Evolutionary conservation across 495 filamentous ascomycete genomes (phyloP).

Genomic region (Neurospora sp.): DNA sequence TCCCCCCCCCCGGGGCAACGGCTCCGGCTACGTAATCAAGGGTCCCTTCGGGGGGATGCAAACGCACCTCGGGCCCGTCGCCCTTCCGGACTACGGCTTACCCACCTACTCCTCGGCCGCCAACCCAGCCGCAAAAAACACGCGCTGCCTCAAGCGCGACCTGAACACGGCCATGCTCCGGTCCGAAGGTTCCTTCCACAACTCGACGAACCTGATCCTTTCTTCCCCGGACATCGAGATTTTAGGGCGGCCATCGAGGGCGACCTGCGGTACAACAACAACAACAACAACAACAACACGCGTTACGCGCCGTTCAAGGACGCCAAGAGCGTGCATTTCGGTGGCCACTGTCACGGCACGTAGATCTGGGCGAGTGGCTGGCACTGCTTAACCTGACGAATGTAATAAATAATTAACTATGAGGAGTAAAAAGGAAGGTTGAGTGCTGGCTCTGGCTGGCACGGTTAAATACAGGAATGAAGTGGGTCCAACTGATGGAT

Average conservation of each 20-base stretch:
- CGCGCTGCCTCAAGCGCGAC: constrained; percentile 58
- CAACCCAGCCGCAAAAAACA: constrained; percentile 35
- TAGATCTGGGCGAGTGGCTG: too few species aligned
- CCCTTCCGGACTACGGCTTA: constrained; percentile 19
- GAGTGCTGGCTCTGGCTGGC: too few species aligned
- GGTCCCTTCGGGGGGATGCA: constrained; percentile 47
- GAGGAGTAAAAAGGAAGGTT: too few species aligned
- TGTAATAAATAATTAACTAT: too few species aligned
- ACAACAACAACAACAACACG: constrained; percentile 9
- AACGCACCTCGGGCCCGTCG: constrained; percentile 45
- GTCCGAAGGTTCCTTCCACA: constrained; percentile 34
- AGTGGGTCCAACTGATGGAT: too few species aligned
- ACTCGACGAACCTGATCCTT: constrained; percentile 36
- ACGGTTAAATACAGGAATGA: too few species aligned
- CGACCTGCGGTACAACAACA: constrained; percentile 30
- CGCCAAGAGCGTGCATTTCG: constrained; percentile 47
- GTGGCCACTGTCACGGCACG: too few species aligned
- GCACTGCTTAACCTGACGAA: too few species aligned
- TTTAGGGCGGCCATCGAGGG: constrained; percentile 39
- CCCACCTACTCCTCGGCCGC: constrained; percentile 12
- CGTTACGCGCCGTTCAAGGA: constrained; percentile 6
- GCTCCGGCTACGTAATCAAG: constrained; percentile 53
- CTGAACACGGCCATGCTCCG: constrained; percentile 38
- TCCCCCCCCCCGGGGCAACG: too few species aligned
- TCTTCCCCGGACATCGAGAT: constrained; percentile 32